Percentiles rank a stretch among this genome's conserved stretches.
phyloP scores from a whole-genome alignment of 306 rosid genomes.

The Medicago lupulina region DNA sequence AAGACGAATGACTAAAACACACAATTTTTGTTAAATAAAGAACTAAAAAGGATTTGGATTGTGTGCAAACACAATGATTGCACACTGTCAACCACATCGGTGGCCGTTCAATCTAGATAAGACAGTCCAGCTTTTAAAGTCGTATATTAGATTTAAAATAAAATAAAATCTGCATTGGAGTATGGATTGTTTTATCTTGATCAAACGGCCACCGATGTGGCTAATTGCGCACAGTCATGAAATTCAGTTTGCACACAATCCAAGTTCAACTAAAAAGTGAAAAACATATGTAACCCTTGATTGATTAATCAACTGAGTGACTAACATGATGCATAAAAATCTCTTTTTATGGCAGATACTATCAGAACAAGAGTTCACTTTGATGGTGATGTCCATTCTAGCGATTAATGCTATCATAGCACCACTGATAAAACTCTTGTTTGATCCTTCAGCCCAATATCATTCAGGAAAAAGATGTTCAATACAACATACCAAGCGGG shows the following conservation, averaged over 20 bases:
- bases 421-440: slow-evolving; percentile 51
- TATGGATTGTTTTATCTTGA: not conserved
- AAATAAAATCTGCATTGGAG: no score
- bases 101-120: not conserved
- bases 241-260: not conserved
- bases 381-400: slow-evolving; percentile 48
- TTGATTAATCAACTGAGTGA: not conserved
- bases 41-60: not conserved
- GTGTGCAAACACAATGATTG: not conserved
- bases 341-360: slow-evolving; percentile 49
- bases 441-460: slow-evolving; percentile 60
- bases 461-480: slow-evolving; percentile 43
- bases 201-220: not conserved
- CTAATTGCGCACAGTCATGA: not conserved
- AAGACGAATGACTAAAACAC: not conserved
- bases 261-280: not conserved
- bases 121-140: no score
- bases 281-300: not conserved
- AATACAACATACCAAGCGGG: slow-evolving; percentile 55
- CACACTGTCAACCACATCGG: not conserved
- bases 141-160: no score
- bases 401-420: slow-evolving; percentile 54
- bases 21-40: not conserved
- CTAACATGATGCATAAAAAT: not conserved
- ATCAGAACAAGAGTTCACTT: slow-evolving; percentile 52